Evolutionary conservation across 148 eudicot species (phyloP).

Genomic region (Cornus controversa): DNA sequence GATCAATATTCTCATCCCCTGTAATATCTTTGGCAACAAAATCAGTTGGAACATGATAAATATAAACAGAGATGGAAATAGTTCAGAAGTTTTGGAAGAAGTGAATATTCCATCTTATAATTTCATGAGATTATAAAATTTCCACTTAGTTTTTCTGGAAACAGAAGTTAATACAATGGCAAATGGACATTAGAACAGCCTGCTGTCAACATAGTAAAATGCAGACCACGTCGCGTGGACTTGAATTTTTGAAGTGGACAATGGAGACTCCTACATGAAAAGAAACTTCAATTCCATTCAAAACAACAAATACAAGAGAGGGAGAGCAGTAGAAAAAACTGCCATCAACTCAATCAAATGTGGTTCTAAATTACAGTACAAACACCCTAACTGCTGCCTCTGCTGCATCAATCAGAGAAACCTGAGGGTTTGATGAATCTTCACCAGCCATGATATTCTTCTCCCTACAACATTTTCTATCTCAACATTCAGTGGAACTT

Average conservation of each 20-base stretch:
- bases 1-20: too few relatives aligned
- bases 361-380: neutral
- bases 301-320: too few relatives aligned
- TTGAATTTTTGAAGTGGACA: too few relatives aligned
- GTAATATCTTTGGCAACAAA: too few relatives aligned
- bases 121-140: neutral
- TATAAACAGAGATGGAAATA: too few relatives aligned
- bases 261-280: too few relatives aligned
- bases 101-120: too few relatives aligned
- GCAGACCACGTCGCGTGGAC: too few relatives aligned
- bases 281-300: too few relatives aligned
- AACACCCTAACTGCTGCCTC: neutral
- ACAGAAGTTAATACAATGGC: neutral
- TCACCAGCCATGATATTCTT: neutral
- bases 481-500: neutral
- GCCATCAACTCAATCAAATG: neutral
- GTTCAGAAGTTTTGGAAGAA: too few relatives aligned
- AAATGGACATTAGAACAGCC: neutral
- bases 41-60: too few relatives aligned
- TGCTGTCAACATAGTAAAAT: neutral
- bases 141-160: too few relatives aligned
- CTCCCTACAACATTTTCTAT: neutral
- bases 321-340: neutral
- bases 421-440: slow-evolving; percentile 7
- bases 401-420: neutral